Evolutionary conservation across 805 yeast species (phyloP).

Genomic region (Spencermartinsiella europaea): DNA sequence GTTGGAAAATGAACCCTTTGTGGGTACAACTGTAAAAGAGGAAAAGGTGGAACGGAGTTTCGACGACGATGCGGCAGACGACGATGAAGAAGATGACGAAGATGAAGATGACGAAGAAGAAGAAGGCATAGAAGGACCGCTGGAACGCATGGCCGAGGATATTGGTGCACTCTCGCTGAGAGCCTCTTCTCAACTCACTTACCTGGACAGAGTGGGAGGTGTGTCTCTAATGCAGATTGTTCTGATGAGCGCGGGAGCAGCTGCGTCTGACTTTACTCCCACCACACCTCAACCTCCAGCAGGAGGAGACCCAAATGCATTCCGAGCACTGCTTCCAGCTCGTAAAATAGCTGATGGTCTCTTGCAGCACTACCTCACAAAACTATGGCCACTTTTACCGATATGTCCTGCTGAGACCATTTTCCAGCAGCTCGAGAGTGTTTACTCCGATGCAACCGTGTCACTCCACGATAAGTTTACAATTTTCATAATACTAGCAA

Average conservation of each 20-base stretch:
- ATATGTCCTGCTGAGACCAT: slow-evolving; percentile 1
- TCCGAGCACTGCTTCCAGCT: not conserved
- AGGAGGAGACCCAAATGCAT: not conserved
- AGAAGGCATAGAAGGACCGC: not conserved
- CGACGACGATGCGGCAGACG: not conserved
- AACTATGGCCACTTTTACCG: slow-evolving; percentile 11
- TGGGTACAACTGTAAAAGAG: not conserved
- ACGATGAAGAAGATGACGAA: not conserved
- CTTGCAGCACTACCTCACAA: slow-evolving; percentile 5
- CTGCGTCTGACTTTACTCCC: not conserved
- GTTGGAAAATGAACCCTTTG: not conserved
- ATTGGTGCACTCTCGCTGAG: slow-evolving; percentile 12
- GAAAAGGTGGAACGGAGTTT: not conserved
- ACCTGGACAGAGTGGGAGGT: slow-evolving; percentile 7
- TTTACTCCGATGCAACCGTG: not conserved
- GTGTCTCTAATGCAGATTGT: slow-evolving; percentile 10
- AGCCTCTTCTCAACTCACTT: slow-evolving; percentile 11
- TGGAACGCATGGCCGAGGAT: slow-evolving; percentile 11
- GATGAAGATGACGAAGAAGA: not conserved
- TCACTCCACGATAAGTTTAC: slow-evolving; percentile 7
- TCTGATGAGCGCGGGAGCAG: slow-evolving; percentile 4
- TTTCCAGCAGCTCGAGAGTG: slow-evolving; percentile 3
- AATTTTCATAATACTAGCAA: slow-evolving; percentile 9
- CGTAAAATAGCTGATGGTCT: not conserved
- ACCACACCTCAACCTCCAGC: not conserved